These are phyloP conservation scores for Trichomonascus vanleenenianus DNA, from an alignment of 805 yeast genomes.

Conservation along the genomic window DNA sequence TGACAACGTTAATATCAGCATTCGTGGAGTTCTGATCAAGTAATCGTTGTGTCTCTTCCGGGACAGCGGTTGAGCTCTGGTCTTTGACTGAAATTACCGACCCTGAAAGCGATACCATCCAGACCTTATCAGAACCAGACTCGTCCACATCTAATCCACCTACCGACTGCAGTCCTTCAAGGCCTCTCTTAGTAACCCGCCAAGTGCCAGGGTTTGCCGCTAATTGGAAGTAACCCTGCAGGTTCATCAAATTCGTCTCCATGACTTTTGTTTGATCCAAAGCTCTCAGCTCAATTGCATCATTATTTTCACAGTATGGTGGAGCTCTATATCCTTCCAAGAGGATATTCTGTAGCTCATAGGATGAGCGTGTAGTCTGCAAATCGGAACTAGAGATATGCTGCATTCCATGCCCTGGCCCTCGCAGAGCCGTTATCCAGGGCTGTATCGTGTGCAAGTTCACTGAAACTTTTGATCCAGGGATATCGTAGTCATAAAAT, in stretches of 20 bases:
- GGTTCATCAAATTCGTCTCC: conserved; percentile 68
- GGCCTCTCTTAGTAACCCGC: conserved; percentile 39
- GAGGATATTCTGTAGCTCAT: conserved; percentile 44
- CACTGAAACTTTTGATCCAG: conserved; percentile 64
- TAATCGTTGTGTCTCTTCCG: conserved; percentile 4
- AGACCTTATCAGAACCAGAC: conserved; percentile 36
- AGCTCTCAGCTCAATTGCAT: conserved; percentile 37
- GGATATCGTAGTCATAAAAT: conserved; percentile 47
- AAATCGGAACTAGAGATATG: conserved; percentile 29
- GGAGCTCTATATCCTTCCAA: conserved; percentile 64
- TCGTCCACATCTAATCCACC: conserved; percentile 39
- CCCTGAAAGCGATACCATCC: conserved; percentile 26
- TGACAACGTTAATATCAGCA: conserved; percentile 70
- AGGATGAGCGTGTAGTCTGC: conserved; percentile 40
- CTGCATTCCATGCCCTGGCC: conserved; percentile 42
- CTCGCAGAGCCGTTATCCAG: conserved; percentile 53
- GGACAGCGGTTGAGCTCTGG: conserved; percentile 6
- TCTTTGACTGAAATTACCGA: conserved; percentile 2
- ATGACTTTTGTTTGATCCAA: conserved; percentile 23
- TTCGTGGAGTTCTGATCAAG: conserved; percentile 21
- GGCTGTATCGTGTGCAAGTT: conserved; percentile 44
- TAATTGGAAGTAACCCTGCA: conserved; percentile 78
- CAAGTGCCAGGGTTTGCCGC: conserved; percentile 66
- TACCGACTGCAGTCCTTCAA: conserved; percentile 37
- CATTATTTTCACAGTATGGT: too few species aligned